Base-by-base conservation (phyloP, 176 grass and related monocot genomes). In the Triticum timopheevii region DNA sequence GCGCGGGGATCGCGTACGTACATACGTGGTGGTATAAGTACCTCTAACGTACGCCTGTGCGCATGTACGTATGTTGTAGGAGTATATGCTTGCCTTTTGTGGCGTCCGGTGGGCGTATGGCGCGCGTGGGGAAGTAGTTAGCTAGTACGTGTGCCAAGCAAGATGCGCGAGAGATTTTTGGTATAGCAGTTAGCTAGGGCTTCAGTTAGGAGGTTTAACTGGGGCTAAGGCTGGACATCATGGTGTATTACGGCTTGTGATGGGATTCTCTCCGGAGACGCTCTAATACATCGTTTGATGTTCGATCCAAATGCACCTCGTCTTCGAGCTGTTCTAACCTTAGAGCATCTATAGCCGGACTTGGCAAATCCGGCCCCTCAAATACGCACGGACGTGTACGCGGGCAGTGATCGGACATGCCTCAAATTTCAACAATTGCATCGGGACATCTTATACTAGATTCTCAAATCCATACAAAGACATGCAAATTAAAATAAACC, bases 211-310 rank as follows among this genome's bases (percentile, higher is more conserved):
- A 31, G 33, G 44, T 63, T 80, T 82, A 52, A n/a, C 52, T 49
- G 25, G 42, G 47, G 38, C 38, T 64, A 64, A 71, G 77, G 50
- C 59, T 88, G 70, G 56, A 85, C 90, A 85, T 82, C 86, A 85
- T 65, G 78, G 40, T 88, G 90, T 88, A 91, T 88, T 85, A 88
- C 24, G 71, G 89, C 58, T 40, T 85, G 24, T 81, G 58, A 25
- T 77, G 2, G 39, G 31, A n/a, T 81, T 88, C 77, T 81, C 68
- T 63, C 63, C 15, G 13, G 49, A 77, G 69, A 50, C 49, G 82
- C 86, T 82, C 5, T 85, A 91, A 91, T 91, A 88, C 86, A 78
- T 45, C 33, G 20, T 12, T 10, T 88, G 90, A 85, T 91, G 89
- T 91, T 70, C 38, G 59, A 84, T 84, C 76, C 81, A 8, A 59